Percentiles rank a stretch among this genome's conserved stretches.
Conservation (phyloP, 176 grass and related monocot species). For the Elaeis guineensis region DNA sequence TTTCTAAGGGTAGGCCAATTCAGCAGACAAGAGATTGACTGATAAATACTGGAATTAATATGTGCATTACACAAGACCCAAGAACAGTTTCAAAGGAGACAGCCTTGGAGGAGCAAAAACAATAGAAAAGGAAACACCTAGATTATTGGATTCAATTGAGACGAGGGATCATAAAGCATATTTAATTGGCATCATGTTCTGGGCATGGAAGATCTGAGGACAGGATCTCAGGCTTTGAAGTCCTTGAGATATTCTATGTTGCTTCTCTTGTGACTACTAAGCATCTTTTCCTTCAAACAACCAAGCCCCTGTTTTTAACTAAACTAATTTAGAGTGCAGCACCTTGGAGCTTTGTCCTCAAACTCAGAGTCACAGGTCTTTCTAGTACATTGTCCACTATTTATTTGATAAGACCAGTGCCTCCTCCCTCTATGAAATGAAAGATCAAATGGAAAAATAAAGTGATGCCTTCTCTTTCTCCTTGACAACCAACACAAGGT, state of each 20-base stretch:
- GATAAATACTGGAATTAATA: conserved; percentile 5
- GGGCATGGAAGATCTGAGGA: conserved; percentile 4
- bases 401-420: conserved; percentile 3
- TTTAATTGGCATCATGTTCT: neutral
- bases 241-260: neutral
- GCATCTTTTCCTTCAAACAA: conserved; percentile 1
- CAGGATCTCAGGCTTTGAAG: conserved; percentile 13
- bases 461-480: neutral
- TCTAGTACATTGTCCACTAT: neutral
- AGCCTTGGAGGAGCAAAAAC: neutral
- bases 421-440: neutral
- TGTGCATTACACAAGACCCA: conserved; percentile 11
- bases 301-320: conserved; percentile 4
- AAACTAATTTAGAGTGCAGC: conserved; percentile 32
- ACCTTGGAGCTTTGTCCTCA: conserved; percentile 25
- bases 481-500: neutral
- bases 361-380: conserved; percentile 31
- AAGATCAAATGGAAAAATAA: conserved; percentile 8
- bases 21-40: conserved; percentile 25
- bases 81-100: conserved; percentile 22
- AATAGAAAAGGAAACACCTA: neutral
- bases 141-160: neutral
- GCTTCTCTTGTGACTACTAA: too few relatives aligned
- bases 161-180: neutral
- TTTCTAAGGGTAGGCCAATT: neutral